These are phyloP conservation scores for Stromatinia cepivora DNA, from an alignment of 2,329 filamentous ascomycete species.

Conservation along the genomic window DNA sequence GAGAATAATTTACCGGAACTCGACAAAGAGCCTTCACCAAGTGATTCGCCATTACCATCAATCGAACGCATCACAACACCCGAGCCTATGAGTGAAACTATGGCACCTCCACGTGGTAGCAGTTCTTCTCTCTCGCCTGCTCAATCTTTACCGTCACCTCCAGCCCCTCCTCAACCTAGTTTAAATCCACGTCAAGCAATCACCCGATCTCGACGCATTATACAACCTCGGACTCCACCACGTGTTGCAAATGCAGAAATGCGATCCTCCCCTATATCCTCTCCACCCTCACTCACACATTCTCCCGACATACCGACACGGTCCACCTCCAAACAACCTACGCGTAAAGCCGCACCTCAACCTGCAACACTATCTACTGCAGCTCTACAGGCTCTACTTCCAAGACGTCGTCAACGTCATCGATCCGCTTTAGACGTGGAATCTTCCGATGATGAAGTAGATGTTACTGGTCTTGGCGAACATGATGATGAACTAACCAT, in stretches of 20 bases:
- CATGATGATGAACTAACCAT: conserved; percentile 59
- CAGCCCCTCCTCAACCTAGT: conserved; percentile 29
- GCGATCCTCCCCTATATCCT: conserved; percentile 48
- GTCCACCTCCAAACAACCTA: conserved; percentile 24
- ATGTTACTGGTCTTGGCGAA: conserved; percentile 50
- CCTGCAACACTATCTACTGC: conserved; percentile 40
- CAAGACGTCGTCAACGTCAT: conserved; percentile 38
- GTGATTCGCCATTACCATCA: conserved; percentile 28
- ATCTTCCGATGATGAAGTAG: conserved; percentile 49
- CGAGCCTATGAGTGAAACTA: conserved; percentile 40
- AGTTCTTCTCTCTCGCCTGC: conserved; percentile 34
- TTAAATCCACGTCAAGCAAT: conserved; percentile 22
- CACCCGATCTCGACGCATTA: conserved; percentile 32
- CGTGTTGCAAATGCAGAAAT: conserved; percentile 24
- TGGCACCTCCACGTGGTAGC: conserved; percentile 41
- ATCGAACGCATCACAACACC: conserved; percentile 35
- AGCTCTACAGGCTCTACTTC: conserved; percentile 43
- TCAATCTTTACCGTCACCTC: conserved; percentile 27
- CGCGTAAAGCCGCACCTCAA: conserved; percentile 29
- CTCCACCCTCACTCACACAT: conserved; percentile 65
- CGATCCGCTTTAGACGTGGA: conserved; percentile 45
- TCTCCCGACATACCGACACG: conserved; percentile 53
- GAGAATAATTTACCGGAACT: conserved; percentile 22
- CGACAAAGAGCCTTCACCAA: conserved; percentile 21
- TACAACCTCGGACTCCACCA: conserved; percentile 36